Evolutionary conservation across 2,329 filamentous ascomycete species (phyloP), one percentile per base, ranked within the genome.

Genomic region (Teratosphaeria zuluensis): DNA sequence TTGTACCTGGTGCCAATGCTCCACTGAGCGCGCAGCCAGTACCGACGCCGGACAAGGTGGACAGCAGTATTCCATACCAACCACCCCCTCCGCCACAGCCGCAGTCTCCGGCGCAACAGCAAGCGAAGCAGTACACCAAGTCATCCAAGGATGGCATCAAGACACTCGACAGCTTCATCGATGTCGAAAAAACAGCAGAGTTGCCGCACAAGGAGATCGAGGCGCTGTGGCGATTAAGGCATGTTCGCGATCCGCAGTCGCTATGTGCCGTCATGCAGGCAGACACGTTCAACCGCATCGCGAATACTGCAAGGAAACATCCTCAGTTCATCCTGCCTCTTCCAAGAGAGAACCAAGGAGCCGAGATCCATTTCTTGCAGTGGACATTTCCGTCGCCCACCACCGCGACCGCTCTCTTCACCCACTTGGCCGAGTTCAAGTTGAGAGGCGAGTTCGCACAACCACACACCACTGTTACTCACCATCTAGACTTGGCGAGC

Each of bases 291-390:
- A 72, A 77, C 35, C 79, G 83, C 56, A 90, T 99, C 70, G 84
- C 87, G 62, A 72, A 76, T 0, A 84, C 85, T 2, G 94, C 92
- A 14, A 84, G 84, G 63, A 78, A 78, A 56, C 84, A 92, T 72
- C 94, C 94, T 14, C 87, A 91, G 66, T 99, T 99, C 76, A 87
- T 99, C 58, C 83, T 99, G 1, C 94, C 94, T 0, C 81, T 97
- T 6, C 89, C 89, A 64, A 89, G 82, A 54, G 73, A 74, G 61
- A 75, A 75, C 2, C 77, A 82, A 62, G 90, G 89, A 56, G 90
- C 91, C 53, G 94, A 97, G 74, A 91, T 99, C 53, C 94, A 99
- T 75, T 96, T 95, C 74, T 76, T 99, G 62, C 92, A 99, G 75
- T 99, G 95, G 90, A 89, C 88, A 0, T 96, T 96, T 74, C 92